These are phyloP conservation scores for Hygrophorus russula DNA, from an alignment of 768 basidiomycete species.

Conservation along the genomic window DNA sequence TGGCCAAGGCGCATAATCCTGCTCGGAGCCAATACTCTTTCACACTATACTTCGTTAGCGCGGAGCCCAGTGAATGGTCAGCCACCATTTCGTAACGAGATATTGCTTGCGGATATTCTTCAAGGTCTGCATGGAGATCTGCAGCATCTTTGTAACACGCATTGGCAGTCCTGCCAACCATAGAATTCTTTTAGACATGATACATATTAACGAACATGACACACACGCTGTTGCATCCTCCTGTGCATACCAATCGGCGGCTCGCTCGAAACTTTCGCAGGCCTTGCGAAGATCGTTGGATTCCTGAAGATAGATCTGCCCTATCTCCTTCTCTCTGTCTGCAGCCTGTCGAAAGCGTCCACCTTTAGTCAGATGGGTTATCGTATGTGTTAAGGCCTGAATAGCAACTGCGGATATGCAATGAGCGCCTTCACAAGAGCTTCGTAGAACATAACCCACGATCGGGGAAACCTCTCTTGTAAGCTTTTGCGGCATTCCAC, in stretches of 20 bases:
- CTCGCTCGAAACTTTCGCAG: slow-evolving; percentile 83
- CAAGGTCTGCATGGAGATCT: slow-evolving; percentile 84
- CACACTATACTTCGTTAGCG: slow-evolving; percentile 94
- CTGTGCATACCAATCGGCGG: slow-evolving; percentile 95
- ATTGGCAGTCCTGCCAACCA: slow-evolving; percentile 70
- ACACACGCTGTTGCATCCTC: slow-evolving; percentile 94
- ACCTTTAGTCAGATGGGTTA: slow-evolving; percentile 66
- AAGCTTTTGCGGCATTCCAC: slow-evolving; percentile 97
- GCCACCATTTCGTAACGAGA: slow-evolving; percentile 87
- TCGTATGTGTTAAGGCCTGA: slow-evolving; percentile 74
- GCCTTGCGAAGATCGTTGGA: slow-evolving; percentile 70
- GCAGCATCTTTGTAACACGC: slow-evolving; percentile 95
- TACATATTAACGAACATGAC: background rate
- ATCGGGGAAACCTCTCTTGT: slow-evolving; percentile 80
- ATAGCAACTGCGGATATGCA: slow-evolving; percentile 61
- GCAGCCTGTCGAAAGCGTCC: slow-evolving; percentile 97
- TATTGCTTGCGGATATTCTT: slow-evolving; percentile 78
- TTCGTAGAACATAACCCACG: slow-evolving; percentile 35
- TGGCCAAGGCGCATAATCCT: slow-evolving; percentile 79
- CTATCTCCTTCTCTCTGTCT: slow-evolving; percentile 96
- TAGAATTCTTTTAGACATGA: slow-evolving; percentile 4
- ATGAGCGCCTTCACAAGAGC: background rate
- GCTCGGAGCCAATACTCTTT: slow-evolving; percentile 95
- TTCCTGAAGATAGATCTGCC: slow-evolving; percentile 84
- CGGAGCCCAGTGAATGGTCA: slow-evolving; percentile 63